These are phyloP conservation scores for Chrysoporthe deuterocubensis DNA, from an alignment of 2,329 filamentous ascomycete genomes.

Conservation along the genomic window DNA sequence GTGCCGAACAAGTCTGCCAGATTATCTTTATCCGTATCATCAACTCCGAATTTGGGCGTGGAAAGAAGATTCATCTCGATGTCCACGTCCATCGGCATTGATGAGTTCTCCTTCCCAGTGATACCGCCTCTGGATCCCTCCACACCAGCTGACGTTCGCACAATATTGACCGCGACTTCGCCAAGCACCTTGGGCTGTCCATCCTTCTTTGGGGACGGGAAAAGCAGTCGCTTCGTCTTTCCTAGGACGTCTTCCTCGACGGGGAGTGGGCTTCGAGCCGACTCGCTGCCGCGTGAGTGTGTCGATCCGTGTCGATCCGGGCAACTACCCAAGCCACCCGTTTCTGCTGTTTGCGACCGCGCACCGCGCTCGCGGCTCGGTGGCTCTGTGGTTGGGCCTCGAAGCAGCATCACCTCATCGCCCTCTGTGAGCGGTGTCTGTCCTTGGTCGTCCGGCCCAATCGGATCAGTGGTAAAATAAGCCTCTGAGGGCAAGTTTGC, in stretches of 20 bases:
- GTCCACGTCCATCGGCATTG: not conserved
- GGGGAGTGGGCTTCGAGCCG: constrained; percentile 60
- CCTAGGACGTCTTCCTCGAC: constrained; percentile 56
- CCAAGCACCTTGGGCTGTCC: constrained; percentile 65
- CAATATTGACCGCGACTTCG: constrained; percentile 58
- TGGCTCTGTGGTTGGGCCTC: constrained; percentile 31
- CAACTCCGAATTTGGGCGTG: constrained; percentile 40
- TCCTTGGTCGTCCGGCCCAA: constrained; percentile 49
- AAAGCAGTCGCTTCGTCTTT: constrained; percentile 70
- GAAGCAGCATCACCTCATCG: constrained; percentile 27
- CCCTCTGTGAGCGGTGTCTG: constrained; percentile 33
- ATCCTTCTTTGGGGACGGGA: constrained; percentile 75
- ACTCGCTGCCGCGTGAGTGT: constrained; percentile 61
- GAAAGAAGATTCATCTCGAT: constrained; percentile 27
- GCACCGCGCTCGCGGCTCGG: constrained; percentile 31
- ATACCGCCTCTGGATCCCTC: constrained; percentile 41
- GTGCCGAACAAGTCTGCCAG: constrained; percentile 68
- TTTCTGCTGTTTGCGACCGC: constrained; percentile 33
- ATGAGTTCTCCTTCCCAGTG: constrained; percentile 49
- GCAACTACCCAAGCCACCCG: constrained; percentile 29
- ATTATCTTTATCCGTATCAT: constrained; percentile 37
- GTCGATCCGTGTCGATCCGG: constrained; percentile 47
- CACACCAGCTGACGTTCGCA: constrained; percentile 47
- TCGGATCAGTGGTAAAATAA: constrained; percentile 57
- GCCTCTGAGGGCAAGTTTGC: constrained; percentile 57